These are phyloP conservation scores for Globisporangium mamillatum DNA, from an alignment of 352 stramenopile species.

Conservation along the genomic window DNA sequence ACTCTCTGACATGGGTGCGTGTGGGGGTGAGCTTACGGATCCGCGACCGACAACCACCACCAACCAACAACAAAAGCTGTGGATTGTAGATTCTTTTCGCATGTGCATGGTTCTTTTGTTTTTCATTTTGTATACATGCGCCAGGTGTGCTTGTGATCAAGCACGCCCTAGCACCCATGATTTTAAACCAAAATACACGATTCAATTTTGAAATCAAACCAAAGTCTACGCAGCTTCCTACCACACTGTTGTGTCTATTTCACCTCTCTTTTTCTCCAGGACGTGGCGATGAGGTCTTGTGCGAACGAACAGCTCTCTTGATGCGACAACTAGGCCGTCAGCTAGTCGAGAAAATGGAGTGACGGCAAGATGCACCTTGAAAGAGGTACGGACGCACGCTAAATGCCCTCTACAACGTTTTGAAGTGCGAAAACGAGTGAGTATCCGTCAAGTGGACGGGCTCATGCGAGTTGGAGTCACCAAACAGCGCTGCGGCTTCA, in stretches of 20 bases:
- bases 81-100: slow-evolving; percentile 9
- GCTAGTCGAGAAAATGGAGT: not conserved
- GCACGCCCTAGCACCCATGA: not conserved
- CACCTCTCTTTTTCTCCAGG: not conserved
- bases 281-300: not conserved
- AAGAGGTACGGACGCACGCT: not conserved
- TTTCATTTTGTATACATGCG: not conserved
- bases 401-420: not conserved
- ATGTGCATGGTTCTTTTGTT: slow-evolving; percentile 6
- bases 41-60: not conserved
- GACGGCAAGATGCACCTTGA: not conserved
- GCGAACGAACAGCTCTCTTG: not conserved
- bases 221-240: not conserved
- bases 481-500: not conserved
- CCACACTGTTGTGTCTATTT: not conserved
- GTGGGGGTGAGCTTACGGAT: not conserved
- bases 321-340: not conserved
- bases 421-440: not conserved
- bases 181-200: slow-evolving; percentile 8
- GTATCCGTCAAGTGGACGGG: not conserved
- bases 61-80: not conserved
- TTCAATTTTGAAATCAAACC: slow-evolving; percentile 1
- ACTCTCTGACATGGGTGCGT: not conserved
- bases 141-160: not conserved
- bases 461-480: not conserved